Percentiles rank a stretch among this genome's conserved stretches.
phyloP scores from a whole-genome alignment of 1,284 basidiomycete genomes.

The Ganoderma boninense region DNA sequence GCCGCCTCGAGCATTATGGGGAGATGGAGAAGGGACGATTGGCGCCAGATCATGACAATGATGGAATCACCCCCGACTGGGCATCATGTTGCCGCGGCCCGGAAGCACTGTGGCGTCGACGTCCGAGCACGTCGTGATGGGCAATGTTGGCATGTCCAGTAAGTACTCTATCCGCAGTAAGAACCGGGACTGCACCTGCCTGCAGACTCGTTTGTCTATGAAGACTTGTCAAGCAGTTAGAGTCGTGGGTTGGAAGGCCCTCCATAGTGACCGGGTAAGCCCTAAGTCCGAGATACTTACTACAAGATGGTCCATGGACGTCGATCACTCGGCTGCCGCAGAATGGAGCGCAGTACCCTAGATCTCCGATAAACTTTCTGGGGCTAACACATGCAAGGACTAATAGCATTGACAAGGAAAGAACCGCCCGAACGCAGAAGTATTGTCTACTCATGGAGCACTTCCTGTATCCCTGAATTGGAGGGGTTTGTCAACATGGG shows the following conservation, averaged over 20 bases:
- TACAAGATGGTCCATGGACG: background rate
- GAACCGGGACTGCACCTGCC: no score
- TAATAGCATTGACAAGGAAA: background rate
- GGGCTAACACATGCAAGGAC: background rate
- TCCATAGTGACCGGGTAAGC: background rate
- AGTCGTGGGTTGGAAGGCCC: background rate
- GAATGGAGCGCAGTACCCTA: background rate
- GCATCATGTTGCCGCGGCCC: background rate
- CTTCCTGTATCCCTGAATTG: no score
- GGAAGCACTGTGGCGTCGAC: background rate
- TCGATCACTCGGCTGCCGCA: background rate
- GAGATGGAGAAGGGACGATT: constrained; percentile 31
- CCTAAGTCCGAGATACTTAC: background rate
- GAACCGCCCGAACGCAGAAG: no score
- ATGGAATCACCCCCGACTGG: constrained; percentile 27
- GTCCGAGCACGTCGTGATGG: background rate
- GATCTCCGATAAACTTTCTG: background rate
- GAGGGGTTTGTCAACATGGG: background rate
- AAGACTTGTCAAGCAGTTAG: no score
- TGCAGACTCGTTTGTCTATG: no score
- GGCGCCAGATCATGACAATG: constrained; percentile 31
- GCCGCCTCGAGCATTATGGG: constrained; percentile 27
- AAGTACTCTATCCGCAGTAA: background rate
- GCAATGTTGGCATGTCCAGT: background rate
- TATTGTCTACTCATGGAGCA: no score